Percentiles rank a stretch among this genome's conserved stretches.
Evolutionary conservation across 1,139 yeast genomes (phyloP).

Genomic region (Debaryomycetaceae sp.): DNA sequence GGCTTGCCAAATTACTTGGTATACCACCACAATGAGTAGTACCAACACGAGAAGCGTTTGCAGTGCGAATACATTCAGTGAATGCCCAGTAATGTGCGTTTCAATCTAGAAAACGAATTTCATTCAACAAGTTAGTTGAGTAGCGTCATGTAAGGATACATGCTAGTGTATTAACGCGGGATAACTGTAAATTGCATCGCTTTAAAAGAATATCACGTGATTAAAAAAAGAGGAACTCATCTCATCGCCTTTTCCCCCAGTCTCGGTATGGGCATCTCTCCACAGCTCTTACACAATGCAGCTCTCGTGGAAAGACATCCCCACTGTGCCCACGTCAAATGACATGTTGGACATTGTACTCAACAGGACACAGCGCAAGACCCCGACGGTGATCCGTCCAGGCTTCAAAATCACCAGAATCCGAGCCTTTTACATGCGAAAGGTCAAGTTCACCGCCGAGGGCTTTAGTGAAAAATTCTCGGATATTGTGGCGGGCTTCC

Average conservation of each 20-base stretch:
- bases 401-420: conserved; percentile 96
- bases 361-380: conserved; percentile 95
- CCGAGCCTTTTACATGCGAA: conserved; percentile 96
- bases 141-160: too few species aligned
- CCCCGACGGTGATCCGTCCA: conserved; percentile 95
- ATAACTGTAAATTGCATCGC: too few species aligned
- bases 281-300: conserved; percentile 46
- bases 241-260: too few species aligned
- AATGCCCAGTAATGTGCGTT: too few species aligned
- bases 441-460: conserved; percentile 90
- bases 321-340: conserved; percentile 84
- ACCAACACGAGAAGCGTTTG: too few species aligned
- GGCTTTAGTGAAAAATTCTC: conserved; percentile 89
- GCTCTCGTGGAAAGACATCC: conserved; percentile 96
- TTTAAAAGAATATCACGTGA: background rate
- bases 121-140: too few species aligned
- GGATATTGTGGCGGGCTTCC: conserved; percentile 80
- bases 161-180: too few species aligned
- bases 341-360: conserved; percentile 94
- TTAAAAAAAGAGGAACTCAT: background rate
- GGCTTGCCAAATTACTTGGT: conserved; percentile 94
- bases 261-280: background rate
- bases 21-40: conserved; percentile 67
- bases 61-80: too few species aligned
- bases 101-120: too few species aligned